Percentiles rank a stretch among this genome's conserved stretches.
phyloP scores from a whole-genome alignment of 352 stramenopile species.

The Pythium brachiatum region DNA sequence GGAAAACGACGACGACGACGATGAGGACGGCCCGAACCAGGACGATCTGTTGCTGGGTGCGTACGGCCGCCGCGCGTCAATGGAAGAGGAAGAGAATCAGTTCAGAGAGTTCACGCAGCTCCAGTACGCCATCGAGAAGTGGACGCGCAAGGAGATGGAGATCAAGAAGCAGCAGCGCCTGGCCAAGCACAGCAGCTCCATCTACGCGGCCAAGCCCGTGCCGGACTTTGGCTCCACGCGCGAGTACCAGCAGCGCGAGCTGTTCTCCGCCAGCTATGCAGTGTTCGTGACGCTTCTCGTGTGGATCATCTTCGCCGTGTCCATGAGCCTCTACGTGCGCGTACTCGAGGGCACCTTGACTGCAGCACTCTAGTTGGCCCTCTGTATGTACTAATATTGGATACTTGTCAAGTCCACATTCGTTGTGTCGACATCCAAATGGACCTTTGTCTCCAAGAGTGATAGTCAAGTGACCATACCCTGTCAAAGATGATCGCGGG shows the following conservation, averaged over 20 bases:
- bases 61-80: slow-evolving; percentile 35
- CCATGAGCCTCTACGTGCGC: slow-evolving; percentile 8
- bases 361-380: not conserved
- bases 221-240: slow-evolving; percentile 34
- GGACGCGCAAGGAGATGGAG: slow-evolving; percentile 46
- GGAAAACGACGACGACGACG: slow-evolving; percentile 39
- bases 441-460: not conserved
- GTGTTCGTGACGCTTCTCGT: slow-evolving; percentile 49
- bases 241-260: slow-evolving; percentile 44
- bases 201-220: slow-evolving; percentile 34
- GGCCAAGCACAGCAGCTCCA: slow-evolving; percentile 31
- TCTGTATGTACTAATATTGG: no score
- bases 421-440: not conserved
- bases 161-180: slow-evolving; percentile 34
- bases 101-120: slow-evolving; percentile 53
- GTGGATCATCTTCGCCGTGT: slow-evolving; percentile 35
- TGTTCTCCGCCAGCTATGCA: slow-evolving; percentile 44
- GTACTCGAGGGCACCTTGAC: slow-evolving; percentile 6
- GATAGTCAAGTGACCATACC: not conserved
- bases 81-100: slow-evolving; percentile 53
- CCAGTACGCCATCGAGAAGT: slow-evolving; percentile 49
- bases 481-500: not conserved
- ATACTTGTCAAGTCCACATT: not conserved
- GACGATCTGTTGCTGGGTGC: slow-evolving; percentile 39
- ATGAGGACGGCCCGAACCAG: slow-evolving; percentile 37